Percentiles rank a stretch among this genome's conserved stretches.
Conservation (phyloP, 1,284 basidiomycete genomes). For the Ceraceosorus bombacis region DNA sequence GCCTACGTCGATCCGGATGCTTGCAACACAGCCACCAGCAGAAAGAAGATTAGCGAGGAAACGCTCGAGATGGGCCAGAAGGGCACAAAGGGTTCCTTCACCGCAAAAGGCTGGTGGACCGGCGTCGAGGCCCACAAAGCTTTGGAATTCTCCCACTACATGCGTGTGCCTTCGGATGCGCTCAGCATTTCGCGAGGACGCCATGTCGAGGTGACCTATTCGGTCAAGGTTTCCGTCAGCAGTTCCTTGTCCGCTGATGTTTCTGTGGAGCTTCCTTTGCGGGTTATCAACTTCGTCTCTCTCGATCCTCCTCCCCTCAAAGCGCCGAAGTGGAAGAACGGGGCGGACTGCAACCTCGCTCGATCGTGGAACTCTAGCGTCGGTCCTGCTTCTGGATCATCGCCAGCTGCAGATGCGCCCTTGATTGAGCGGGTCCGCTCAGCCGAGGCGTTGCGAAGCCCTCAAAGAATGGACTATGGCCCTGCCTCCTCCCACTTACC, state of each 20-base stretch:
- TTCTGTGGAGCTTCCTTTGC: constrained; percentile 62
- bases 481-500: not conserved
- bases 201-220: constrained; percentile 72
- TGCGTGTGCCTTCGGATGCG: constrained; percentile 56
- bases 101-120: constrained; percentile 43
- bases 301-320: constrained; percentile 63
- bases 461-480: constrained; percentile 11
- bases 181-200: constrained; percentile 67
- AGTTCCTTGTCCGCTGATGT: constrained; percentile 62
- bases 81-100: constrained; percentile 32
- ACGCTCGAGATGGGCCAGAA: constrained; percentile 40
- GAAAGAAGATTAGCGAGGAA: constrained; percentile 40
- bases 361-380: constrained; percentile 10
- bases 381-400: constrained; percentile 3
- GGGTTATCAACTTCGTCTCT: constrained; percentile 70
- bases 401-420: constrained; percentile 13
- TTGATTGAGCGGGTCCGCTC: constrained; percentile 37
- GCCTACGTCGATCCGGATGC: constrained; percentile 32
- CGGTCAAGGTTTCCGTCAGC: constrained; percentile 64
- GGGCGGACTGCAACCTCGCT: not conserved
- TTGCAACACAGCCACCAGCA: constrained; percentile 33
- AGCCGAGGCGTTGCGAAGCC: constrained; percentile 37
- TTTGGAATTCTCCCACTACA: constrained; percentile 39
- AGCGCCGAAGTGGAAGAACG: constrained; percentile 7
- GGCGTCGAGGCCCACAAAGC: constrained; percentile 33